Evolutionary conservation across 1,284 basidiomycete species (phyloP).

Genomic region (Melanopsichium pennsylvanicum): DNA sequence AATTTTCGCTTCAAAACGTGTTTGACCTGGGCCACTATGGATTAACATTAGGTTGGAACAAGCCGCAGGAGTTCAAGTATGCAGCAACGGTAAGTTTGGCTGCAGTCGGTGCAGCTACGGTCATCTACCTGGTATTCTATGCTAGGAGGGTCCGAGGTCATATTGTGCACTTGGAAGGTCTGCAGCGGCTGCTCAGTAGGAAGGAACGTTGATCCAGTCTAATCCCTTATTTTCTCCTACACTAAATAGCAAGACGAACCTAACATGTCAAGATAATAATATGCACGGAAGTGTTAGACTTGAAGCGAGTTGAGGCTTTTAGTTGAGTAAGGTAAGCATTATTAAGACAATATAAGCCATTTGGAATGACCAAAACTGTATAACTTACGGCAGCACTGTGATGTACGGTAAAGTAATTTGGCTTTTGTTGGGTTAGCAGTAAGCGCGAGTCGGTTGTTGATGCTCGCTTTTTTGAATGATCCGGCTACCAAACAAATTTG

Average conservation of each 20-base stretch:
- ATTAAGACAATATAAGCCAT: not conserved
- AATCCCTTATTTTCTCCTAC: too few relatives aligned
- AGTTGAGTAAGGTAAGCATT: not conserved
- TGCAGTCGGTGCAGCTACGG: conserved; percentile 43
- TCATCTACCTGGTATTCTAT: conserved; percentile 52
- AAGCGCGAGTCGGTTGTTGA: conserved; percentile 8
- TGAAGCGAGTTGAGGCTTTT: too few relatives aligned
- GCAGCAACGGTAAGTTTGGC: conserved; percentile 47
- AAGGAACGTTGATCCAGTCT: conserved; percentile 34
- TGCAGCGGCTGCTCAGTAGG: conserved; percentile 30
- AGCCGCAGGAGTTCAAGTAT: conserved; percentile 50
- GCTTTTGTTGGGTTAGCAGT: conserved; percentile 9
- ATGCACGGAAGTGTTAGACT: not conserved
- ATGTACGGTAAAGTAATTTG: not conserved
- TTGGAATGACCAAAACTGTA: conserved; percentile 3
- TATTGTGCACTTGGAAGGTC: conserved; percentile 50
- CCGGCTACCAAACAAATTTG: conserved; percentile 14
- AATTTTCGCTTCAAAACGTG: conserved; percentile 51
- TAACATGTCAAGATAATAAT: too few relatives aligned
- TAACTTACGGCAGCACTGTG: not conserved
- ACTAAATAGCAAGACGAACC: too few relatives aligned
- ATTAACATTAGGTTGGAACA: conserved; percentile 48
- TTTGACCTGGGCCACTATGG: conserved; percentile 53
- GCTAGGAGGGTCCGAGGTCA: conserved; percentile 54
- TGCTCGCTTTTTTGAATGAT: conserved; percentile 6